Evolutionary conservation across 177 flowering plant species (phyloP).

Genomic region (Tripterygium wilfordii): DNA sequence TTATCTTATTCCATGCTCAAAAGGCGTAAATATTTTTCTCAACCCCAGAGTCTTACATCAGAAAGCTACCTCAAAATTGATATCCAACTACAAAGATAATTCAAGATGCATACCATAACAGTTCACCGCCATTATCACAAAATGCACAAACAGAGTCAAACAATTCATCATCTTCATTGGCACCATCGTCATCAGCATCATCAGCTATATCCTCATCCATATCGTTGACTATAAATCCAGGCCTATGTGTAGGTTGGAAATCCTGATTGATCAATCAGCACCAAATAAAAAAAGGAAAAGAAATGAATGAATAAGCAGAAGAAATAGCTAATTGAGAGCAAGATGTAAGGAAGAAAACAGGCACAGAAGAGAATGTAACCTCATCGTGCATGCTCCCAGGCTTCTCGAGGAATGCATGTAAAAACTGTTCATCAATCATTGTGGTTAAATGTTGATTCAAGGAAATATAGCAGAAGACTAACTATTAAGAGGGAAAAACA

Average conservation of each 20-base stretch:
- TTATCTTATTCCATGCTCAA: no score
- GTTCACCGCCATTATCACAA: constrained; percentile 88
- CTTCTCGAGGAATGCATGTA: constrained; percentile 40
- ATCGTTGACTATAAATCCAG: constrained; percentile 42
- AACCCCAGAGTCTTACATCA: no score
- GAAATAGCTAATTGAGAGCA: background rate
- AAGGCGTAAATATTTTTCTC: no score
- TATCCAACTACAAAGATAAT: no score
- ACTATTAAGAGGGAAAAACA: no score
- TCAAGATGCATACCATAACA: constrained; percentile 82
- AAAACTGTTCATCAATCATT: constrained; percentile 32
- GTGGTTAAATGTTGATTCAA: background rate
- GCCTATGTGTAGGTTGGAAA: constrained; percentile 14
- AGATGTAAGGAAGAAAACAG: constrained; percentile 1
- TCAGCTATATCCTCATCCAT: constrained; percentile 19
- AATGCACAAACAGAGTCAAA: constrained; percentile 75
- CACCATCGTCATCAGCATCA: constrained; percentile 27
- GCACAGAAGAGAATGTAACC: constrained; percentile 27
- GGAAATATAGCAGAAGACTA: no score
- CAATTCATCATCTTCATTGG: constrained; percentile 37
- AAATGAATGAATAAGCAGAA: background rate
- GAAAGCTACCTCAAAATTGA: no score
- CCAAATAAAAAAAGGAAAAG: constrained; percentile 1
- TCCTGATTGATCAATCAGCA: constrained; percentile 29
- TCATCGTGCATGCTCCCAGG: constrained; percentile 36